A percentile compares a stretch with the other conserved stretches of the same genome.
Conservation (phyloP, 2,329 filamentous ascomycete genomes). For the Neophaeococcomyces mojaviensis region DNA sequence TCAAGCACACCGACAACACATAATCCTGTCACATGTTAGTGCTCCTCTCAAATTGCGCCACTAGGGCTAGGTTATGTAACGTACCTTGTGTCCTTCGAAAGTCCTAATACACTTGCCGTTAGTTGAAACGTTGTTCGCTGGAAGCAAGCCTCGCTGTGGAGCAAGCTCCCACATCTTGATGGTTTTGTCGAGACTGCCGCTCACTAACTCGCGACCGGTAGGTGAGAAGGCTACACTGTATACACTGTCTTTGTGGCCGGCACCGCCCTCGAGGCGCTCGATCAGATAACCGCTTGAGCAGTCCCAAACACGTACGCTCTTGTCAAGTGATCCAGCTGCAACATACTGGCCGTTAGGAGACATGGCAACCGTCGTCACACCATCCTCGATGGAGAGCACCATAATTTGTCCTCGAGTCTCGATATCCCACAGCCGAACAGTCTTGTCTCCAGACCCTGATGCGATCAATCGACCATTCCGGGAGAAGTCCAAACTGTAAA, state of each 20-base stretch:
- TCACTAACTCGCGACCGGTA: slow-evolving; percentile 85
- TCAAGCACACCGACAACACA: slow-evolving; percentile 89
- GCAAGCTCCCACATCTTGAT: slow-evolving; percentile 99
- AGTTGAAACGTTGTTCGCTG: slow-evolving; percentile 58
- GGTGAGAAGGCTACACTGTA: slow-evolving; percentile 96
- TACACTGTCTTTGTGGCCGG: slow-evolving; percentile 93
- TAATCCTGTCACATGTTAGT: slow-evolving; percentile 61
- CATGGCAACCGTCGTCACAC: slow-evolving; percentile 94
- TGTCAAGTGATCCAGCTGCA: slow-evolving; percentile 89
- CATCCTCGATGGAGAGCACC: slow-evolving; percentile 87
- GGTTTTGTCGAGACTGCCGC: slow-evolving; percentile 90
- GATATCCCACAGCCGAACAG: slow-evolving; percentile 93
- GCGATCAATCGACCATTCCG: slow-evolving; percentile 90
- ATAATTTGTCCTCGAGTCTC: slow-evolving; percentile 74
- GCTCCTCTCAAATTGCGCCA: slow-evolving; percentile 10
- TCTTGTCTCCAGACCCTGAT: slow-evolving; percentile 89
- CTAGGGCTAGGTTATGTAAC: slow-evolving; percentile 5
- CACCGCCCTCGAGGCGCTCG: slow-evolving; percentile 83
- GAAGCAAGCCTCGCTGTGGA: slow-evolving; percentile 59
- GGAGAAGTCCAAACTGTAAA: slow-evolving; percentile 93
- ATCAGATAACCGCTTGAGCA: slow-evolving; percentile 76
- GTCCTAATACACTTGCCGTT: slow-evolving; percentile 91
- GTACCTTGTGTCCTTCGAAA: slow-evolving; percentile 89
- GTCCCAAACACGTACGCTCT: slow-evolving; percentile 97
- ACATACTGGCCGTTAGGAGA: slow-evolving; percentile 92